phyloP scores from a whole-genome alignment of 2,329 filamentous ascomycete genomes.

The Fusarium luffae region DNA sequence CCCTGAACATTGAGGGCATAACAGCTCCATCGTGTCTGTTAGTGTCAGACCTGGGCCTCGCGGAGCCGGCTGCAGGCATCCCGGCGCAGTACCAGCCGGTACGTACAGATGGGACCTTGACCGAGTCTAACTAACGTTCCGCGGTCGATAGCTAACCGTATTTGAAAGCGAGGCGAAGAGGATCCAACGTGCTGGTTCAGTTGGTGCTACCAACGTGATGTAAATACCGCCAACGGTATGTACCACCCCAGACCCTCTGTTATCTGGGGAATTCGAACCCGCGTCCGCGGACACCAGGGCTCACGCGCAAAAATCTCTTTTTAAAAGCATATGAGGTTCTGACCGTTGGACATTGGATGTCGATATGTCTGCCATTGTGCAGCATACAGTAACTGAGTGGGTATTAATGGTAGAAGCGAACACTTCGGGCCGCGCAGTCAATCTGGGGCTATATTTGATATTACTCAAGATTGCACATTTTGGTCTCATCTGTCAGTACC shows the following conservation, averaged over 20 bases:
- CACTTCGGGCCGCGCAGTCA: slow-evolving; percentile 31
- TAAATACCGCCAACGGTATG: slow-evolving; percentile 30
- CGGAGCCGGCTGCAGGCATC: slow-evolving; percentile 46
- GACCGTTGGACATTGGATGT: background rate
- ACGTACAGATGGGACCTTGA: slow-evolving; percentile 5
- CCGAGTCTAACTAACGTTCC: slow-evolving; percentile 38
- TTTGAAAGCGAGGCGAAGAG: slow-evolving; percentile 33
- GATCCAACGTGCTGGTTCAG: slow-evolving; percentile 42
- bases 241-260: slow-evolving; percentile 35
- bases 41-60: slow-evolving; percentile 41
- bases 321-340: background rate
- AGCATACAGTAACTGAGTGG: slow-evolving; percentile 7
- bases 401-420: slow-evolving; percentile 15
- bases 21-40: slow-evolving; percentile 38
- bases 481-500: slow-evolving; percentile 30
- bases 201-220: slow-evolving; percentile 21
- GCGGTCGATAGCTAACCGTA: slow-evolving; percentile 38
- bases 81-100: slow-evolving; percentile 24
- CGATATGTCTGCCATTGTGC: background rate
- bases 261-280: slow-evolving; percentile 37
- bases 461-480: slow-evolving; percentile 31
- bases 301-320: slow-evolving; percentile 17
- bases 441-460: slow-evolving; percentile 25
- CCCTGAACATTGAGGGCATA: slow-evolving; percentile 34
- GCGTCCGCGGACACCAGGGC: slow-evolving; percentile 32